Base-by-base conservation (phyloP, 257 asterid genomes). In the Eustoma russellianum region DNA sequence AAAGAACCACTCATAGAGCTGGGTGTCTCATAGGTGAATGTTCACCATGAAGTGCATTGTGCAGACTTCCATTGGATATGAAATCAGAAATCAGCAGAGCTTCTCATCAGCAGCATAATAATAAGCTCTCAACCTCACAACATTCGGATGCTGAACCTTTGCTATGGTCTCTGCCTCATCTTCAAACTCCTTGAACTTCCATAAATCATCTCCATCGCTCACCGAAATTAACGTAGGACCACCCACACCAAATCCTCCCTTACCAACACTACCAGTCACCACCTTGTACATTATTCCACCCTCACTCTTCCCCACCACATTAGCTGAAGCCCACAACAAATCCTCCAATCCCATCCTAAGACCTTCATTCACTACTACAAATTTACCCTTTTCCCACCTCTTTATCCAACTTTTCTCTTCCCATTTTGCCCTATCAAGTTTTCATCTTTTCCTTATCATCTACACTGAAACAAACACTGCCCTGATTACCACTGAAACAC, bases 291-390 rank as follows among this genome's bases (percentile, higher is more conserved):
- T 88, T 66, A 88, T 92, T 53, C 95, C 97, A 61, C 82, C 83
- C 81, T 79, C 77, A 62, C 97, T 85, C 57, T 92, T 92, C 13
- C 98, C 97, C 17, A 88, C 82, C 13, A 87, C 97, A 70, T 87
- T 85, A 55, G 98, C 98, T 5, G 98, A 92, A 8, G 98, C 94
- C 83, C 97, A 81, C 67, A 92, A 65, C 68, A 92, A 71, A 81
- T 92, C 98, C 71, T 92, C 98, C 53, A 92, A 65, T 33, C 85
- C 98, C 83, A 92, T 71, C 15, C 64, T 70, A 61, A 92, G 79
- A 60, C 93, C 88, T 57, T 83, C 94, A 56, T 88, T 88, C 3
- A 92, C 16, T 9, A 75, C 80, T 2, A 76, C 85, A 41, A 80
- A 91, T 76, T 77, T 87, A 58, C 98, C 88, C 70, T 82, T 82